Conservation (phyloP, 2,329 filamentous ascomycete species). For the Fusarium phyllophilum region DNA sequence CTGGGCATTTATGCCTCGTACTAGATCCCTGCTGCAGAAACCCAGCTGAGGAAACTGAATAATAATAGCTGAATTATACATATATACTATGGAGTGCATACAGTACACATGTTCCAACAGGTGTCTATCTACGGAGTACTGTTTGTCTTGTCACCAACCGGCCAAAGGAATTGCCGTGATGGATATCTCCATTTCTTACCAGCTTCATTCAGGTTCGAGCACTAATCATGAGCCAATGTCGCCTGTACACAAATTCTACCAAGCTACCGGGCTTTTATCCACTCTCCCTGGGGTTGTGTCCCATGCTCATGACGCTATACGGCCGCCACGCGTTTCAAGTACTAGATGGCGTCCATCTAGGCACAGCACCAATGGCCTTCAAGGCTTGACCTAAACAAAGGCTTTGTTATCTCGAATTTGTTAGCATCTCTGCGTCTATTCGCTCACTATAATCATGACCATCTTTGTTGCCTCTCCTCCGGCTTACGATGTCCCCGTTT, state of each 20-base stretch:
- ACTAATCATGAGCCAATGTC: slow-evolving; percentile 4
- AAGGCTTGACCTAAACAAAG: slow-evolving; percentile 11
- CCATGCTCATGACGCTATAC: slow-evolving; percentile 15
- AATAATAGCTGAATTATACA: slow-evolving; percentile 8
- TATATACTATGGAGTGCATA: neutral
- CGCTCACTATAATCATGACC: neutral
- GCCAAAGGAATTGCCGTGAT: neutral
- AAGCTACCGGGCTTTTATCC: slow-evolving; percentile 15
- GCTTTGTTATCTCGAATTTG: slow-evolving; percentile 8
- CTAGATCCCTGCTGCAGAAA: neutral
- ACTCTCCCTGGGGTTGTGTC: neutral
- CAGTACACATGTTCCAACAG: neutral
- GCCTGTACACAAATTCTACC: slow-evolving; percentile 9
- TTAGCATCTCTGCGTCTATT: neutral
- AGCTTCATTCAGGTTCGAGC: neutral
- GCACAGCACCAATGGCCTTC: slow-evolving; percentile 1
- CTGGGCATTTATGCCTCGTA: neutral
- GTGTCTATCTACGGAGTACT: neutral
- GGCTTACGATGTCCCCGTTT: slow-evolving; percentile 18
- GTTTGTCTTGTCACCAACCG: neutral
- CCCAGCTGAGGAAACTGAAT: slow-evolving; percentile 8
- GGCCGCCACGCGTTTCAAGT: slow-evolving; percentile 42
- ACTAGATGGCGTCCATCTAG: slow-evolving; percentile 31
- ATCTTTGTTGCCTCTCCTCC: neutral
- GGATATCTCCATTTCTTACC: slow-evolving; percentile 1